A percentile compares a stretch with the other conserved stretches of the same genome.
phyloP scores from a whole-genome alignment of 768 basidiomycete genomes.

The Gymnopilus dilepis region DNA sequence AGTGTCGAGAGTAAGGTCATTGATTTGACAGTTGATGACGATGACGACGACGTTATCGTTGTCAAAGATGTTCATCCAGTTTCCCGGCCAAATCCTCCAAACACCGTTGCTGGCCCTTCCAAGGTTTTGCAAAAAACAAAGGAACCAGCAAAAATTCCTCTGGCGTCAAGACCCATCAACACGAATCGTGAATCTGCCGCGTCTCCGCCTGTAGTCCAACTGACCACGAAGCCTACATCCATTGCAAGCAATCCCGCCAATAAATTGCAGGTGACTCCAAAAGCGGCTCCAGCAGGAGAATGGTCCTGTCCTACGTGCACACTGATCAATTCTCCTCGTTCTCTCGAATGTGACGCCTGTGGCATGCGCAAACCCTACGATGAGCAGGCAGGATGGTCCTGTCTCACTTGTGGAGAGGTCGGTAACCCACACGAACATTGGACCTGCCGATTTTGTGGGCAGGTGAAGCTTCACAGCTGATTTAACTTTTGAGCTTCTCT shows the following conservation, averaged over 20 bases:
- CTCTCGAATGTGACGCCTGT: conserved; percentile 69
- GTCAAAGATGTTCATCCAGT: conserved; percentile 29
- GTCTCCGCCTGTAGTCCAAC: background rate
- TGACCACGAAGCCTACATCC: background rate
- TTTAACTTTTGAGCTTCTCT: background rate
- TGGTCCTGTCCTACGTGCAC: conserved; percentile 72
- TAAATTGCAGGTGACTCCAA: background rate
- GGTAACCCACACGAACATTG: conserved; percentile 70
- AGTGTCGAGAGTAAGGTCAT: conserved; percentile 66
- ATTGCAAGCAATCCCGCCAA: background rate
- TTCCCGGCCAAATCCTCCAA: background rate
- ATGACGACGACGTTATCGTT: conserved; percentile 43
- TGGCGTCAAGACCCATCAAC: background rate
- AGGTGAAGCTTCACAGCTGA: conserved; percentile 56
- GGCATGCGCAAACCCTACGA: conserved; percentile 36
- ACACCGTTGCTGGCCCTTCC: conserved; percentile 26
- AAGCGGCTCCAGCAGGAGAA: conserved; percentile 22
- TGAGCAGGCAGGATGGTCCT: conserved; percentile 60
- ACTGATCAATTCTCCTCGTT: conserved; percentile 56
- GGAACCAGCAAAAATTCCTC: background rate
- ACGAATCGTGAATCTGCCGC: background rate
- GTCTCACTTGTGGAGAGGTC: conserved; percentile 63
- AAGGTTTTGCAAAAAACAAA: conserved; percentile 14
- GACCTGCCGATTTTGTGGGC: conserved; percentile 78
- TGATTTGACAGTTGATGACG: conserved; percentile 57